Evolutionary conservation across 306 rosid species (phyloP).

Genomic region (Betula pendula): DNA sequence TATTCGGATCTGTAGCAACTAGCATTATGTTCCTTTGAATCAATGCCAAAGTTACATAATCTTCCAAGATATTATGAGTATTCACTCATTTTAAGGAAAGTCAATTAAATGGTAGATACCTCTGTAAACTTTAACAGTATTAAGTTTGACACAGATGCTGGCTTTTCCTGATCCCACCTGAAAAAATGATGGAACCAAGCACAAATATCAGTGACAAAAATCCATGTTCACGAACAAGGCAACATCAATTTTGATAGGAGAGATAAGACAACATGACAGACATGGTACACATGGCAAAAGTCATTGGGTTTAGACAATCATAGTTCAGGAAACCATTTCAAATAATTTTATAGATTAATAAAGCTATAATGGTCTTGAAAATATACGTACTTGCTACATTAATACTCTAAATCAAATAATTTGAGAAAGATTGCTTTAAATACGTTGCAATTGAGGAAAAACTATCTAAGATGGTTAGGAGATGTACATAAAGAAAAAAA

Average conservation of each 20-base stretch:
- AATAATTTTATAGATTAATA: background rate
- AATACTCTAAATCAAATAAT: background rate
- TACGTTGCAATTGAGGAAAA: background rate
- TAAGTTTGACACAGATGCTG: slow-evolving; percentile 73
- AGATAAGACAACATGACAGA: background rate
- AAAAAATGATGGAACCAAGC: slow-evolving; percentile 13
- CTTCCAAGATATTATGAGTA: background rate
- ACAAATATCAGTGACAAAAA: slow-evolving; percentile 22
- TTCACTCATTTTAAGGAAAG: background rate
- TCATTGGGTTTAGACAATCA: background rate
- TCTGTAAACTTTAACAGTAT: slow-evolving; percentile 83
- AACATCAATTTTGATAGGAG: background rate
- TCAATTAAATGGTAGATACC: slow-evolving; percentile 40
- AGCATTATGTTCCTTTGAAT: background rate
- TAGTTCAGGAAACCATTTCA: slow-evolving; percentile 2
- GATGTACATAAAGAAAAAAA: background rate
- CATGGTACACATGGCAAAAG: background rate
- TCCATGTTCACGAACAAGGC: background rate
- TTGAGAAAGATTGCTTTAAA: background rate
- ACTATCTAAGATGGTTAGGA: background rate
- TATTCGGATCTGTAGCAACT: background rate
- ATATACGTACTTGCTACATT: background rate
- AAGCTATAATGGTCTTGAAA: background rate
- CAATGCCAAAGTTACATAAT: background rate
- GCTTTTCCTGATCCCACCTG: slow-evolving; percentile 84